Base-by-base conservation (phyloP, 805 yeast genomes). In the Wickerhamomyces kurtzmanii region DNA sequence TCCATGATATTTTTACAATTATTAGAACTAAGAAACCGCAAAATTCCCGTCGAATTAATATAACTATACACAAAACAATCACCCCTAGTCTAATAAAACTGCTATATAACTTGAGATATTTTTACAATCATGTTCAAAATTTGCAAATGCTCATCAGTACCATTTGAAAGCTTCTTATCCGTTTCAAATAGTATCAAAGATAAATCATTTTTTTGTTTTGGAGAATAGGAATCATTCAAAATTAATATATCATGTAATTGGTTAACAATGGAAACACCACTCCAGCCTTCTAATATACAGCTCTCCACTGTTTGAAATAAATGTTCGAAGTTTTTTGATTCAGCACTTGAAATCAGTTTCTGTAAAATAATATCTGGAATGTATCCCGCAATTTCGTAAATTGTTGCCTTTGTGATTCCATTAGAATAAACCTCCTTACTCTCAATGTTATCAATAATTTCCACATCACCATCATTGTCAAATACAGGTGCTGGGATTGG, bases 101-200 rank as follows among this genome's bases (percentile, higher is more conserved):
- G n/a, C n/a, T 29, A 41, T 13, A 47, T 19, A 9, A 40, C 37
- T 31, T 57, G 53, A 5, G 79, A 62, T n/a, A 77, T 55, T 37
- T 71, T 62, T 8, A 68, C 44, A 17, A 72, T 42, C 39, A 85
- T 60, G 41, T 82, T 80, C 39, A 89, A 62, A 14, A 91, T 45
- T 42, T 83, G 94, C 17, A 89, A 57, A 33, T 81, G 84, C 49
- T 89, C 98, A 43, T 86, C 93, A 4, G 94, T 72, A 11, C 98
- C 98, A 45, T 75, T 84, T 30, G 75, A 68, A 30, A 89, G 59
- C 29, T 75, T 68, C 27, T 71, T 68, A 50, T 89, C 97, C 0
- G 84, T 66, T 23, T 75, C 79, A 42, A 86, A 84, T 15, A 91
- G 52, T 5, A 73, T 53, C 45, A 62, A 54, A 0, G 95, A 68